phyloP scores from a whole-genome alignment of 2,329 filamentous ascomycete genomes.

The Nigrospora oryzae region DNA sequence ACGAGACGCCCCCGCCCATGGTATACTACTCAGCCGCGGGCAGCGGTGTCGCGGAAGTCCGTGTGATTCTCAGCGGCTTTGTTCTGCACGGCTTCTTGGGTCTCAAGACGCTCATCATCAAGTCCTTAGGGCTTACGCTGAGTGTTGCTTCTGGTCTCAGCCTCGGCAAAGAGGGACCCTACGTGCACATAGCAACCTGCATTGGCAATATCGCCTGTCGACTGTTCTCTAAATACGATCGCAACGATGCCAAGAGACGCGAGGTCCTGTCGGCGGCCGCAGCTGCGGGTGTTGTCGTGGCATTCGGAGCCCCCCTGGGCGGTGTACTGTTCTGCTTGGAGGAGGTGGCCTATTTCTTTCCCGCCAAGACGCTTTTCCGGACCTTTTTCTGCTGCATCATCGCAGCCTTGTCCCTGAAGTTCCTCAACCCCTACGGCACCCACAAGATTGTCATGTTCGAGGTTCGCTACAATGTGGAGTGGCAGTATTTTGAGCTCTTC shows the following conservation, averaged over 20 bases:
- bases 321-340: conserved; percentile 90
- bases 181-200: conserved; percentile 94
- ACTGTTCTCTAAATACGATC: conserved; percentile 87
- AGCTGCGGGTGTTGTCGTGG: conserved; percentile 85
- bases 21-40: conserved; percentile 94
- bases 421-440: conserved; percentile 91
- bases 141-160: conserved; percentile 90
- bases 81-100: conserved; percentile 94
- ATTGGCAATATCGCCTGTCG: conserved; percentile 93
- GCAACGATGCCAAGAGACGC: conserved; percentile 87
- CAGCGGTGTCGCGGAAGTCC: conserved; percentile 93
- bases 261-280: conserved; percentile 91
- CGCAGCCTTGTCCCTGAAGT: conserved; percentile 85
- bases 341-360: conserved; percentile 96
- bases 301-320: conserved; percentile 80
- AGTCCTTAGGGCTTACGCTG: conserved; percentile 73
- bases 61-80: conserved; percentile 95
- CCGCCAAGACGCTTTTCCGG: conserved; percentile 90
- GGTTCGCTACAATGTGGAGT: conserved; percentile 82
- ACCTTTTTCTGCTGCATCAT: conserved; percentile 98
- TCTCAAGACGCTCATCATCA: conserved; percentile 76
- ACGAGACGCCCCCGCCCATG: conserved; percentile 54
- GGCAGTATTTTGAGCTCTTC: conserved; percentile 85
- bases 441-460: conserved; percentile 96
- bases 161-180: conserved; percentile 89